phyloP scores from a whole-genome alignment of 208 protist species.

The Hexamita inflata region DNA sequence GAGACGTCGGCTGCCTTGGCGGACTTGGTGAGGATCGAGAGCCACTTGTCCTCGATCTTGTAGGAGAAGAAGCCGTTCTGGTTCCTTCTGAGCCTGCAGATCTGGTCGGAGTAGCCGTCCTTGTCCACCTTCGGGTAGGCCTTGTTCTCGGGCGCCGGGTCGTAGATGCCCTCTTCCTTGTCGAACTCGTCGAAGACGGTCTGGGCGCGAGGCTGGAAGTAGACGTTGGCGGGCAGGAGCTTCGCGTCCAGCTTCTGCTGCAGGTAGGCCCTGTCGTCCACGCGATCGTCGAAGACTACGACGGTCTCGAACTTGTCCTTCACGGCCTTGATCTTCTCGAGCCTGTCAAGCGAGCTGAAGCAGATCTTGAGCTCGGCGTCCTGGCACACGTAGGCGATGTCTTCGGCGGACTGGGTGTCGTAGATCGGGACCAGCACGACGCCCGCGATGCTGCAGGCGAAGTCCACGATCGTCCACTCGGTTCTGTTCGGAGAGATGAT shows the following conservation, averaged over 20 bases:
- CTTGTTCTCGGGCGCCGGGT: too few species aligned
- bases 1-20: not conserved
- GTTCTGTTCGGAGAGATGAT: conserved; percentile 32
- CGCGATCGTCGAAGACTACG: conserved; percentile 28
- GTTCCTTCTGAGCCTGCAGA: too few species aligned
- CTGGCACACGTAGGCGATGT: not conserved
- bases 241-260: not conserved
- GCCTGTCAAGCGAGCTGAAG: conserved; percentile 1
- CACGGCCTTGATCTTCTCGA: not conserved
- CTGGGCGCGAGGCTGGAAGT: not conserved
- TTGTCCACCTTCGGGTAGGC: too few species aligned
- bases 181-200: not conserved
- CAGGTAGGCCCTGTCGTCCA: conserved; percentile 3
- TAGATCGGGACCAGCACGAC: conserved; percentile 36
- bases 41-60: too few species aligned
- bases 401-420: not conserved
- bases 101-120: too few species aligned
- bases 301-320: conserved; percentile 59
- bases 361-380: conserved; percentile 8
- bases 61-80: too few species aligned
- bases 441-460: conserved; percentile 30
- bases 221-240: not conserved
- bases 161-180: not conserved
- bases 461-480: conserved; percentile 33
- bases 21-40: not conserved